Percentiles rank a stretch among this genome's conserved stretches.
Evolutionary conservation across 208 protist genomes (phyloP).

Genomic region (Leishmania aethiopica): DNA sequence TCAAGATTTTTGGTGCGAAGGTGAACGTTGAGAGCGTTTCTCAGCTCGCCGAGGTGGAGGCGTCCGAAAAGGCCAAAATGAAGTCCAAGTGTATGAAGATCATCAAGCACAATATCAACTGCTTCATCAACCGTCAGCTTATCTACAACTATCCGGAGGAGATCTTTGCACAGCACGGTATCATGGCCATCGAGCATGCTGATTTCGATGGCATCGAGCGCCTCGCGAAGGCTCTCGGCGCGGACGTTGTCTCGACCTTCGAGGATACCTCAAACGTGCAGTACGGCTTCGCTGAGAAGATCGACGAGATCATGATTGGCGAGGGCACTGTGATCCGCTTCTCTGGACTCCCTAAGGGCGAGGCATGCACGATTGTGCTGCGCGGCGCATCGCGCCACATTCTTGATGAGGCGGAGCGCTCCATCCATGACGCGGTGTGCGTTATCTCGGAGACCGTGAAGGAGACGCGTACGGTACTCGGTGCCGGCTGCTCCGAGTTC

Average conservation of each 20-base stretch:
- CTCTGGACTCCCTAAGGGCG: slow-evolving; percentile 93
- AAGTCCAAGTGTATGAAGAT: slow-evolving; percentile 97
- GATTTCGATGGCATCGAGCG: slow-evolving; percentile 99
- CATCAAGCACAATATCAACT: slow-evolving; percentile 96
- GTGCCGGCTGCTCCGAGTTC: slow-evolving; percentile 98
- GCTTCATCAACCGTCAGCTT: slow-evolving; percentile 99
- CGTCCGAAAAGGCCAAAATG: slow-evolving; percentile 97
- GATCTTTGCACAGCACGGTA: slow-evolving; percentile 96
- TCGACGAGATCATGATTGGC: slow-evolving; percentile 99
- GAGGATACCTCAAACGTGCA: slow-evolving; percentile 96
- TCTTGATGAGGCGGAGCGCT: slow-evolving; percentile 99
- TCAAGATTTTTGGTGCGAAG: slow-evolving; percentile 98
- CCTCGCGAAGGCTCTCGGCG: slow-evolving; percentile 95
- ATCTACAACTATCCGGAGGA: slow-evolving; percentile 99
- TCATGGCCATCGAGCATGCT: slow-evolving; percentile 99
- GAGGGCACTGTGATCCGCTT: slow-evolving; percentile 99
- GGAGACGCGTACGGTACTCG: slow-evolving; percentile 96
- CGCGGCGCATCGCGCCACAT: slow-evolving; percentile 98
- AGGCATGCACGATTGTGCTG: slow-evolving; percentile 99
- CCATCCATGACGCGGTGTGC: slow-evolving; percentile 99
- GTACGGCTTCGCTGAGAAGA: slow-evolving; percentile 95
- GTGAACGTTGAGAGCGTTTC: slow-evolving; percentile 95
- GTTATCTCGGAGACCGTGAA: slow-evolving; percentile 98
- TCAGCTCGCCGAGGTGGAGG: slow-evolving; percentile 98
- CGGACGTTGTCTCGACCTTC: slow-evolving; percentile 99